Evolutionary conservation across 257 asterid species (phyloP).

Genomic region (Voacanga thouarsii): DNA sequence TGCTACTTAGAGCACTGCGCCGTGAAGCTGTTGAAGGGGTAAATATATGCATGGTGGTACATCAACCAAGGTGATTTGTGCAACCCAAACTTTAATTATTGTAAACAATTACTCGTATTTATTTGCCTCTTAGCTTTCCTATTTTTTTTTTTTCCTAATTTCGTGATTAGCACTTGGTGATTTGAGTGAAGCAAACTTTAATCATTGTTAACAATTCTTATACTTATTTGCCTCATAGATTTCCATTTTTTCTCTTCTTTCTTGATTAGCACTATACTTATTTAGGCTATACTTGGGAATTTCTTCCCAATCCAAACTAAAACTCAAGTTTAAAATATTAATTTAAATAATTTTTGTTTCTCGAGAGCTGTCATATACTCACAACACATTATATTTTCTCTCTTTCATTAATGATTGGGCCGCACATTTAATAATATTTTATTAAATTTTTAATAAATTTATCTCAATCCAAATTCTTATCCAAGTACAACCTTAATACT

Average conservation of each 20-base stretch:
- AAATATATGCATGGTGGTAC: conserved; percentile 93
- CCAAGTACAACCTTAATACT: no score
- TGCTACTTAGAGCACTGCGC: conserved; percentile 91
- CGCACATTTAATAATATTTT: no score
- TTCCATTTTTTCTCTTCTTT: not conserved
- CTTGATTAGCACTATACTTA: not conserved
- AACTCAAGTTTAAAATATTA: no score
- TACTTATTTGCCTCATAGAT: not conserved
- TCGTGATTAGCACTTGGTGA: conserved; percentile 36
- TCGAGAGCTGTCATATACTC: no score
- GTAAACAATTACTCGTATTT: not conserved
- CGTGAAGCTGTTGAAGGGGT: conserved; percentile 99
- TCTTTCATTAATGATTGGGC: no score
- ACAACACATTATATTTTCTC: no score
- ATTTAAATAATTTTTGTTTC: no score
- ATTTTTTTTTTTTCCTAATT: not conserved
- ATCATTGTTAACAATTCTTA: not conserved
- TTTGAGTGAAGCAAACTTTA: not conserved
- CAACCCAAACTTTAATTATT: not conserved
- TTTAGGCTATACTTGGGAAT: no score
- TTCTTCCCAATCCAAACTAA: no score
- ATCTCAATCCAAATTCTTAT: no score
- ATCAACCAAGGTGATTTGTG: conserved; percentile 81
- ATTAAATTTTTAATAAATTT: no score
- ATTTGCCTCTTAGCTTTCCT: not conserved